These are phyloP conservation scores for Trametes sp. DNA, from an alignment of 1,284 basidiomycete species.

Conservation along the genomic window DNA sequence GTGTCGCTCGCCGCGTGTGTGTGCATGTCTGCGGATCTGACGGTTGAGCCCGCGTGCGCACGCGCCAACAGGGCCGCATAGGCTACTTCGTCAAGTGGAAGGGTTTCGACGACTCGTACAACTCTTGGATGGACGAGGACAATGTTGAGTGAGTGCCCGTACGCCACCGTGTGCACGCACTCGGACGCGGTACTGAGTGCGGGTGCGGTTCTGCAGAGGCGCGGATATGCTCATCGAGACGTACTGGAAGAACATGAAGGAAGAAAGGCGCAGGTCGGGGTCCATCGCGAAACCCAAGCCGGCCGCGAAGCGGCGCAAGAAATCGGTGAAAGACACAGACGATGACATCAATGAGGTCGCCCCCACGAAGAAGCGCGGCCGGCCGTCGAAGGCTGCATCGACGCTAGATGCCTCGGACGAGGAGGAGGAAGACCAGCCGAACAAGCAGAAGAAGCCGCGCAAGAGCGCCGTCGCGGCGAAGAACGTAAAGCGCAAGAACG, in stretches of 20 bases:
- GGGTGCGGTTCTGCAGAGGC: conserved; percentile 51
- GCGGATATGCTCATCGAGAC: conserved; percentile 68
- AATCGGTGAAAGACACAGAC: conserved; percentile 41
- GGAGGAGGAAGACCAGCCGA: conserved; percentile 35
- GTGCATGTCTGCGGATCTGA: conserved; percentile 10
- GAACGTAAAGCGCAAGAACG: conserved; percentile 13
- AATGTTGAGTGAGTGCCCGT: conserved; percentile 70
- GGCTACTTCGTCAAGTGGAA: conserved; percentile 83
- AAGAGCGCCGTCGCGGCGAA: conserved; percentile 43
- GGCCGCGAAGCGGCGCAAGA: conserved; percentile 44
- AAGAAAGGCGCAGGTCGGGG: conserved; percentile 37
- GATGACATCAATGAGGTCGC: conserved; percentile 30
- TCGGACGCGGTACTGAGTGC: conserved; percentile 6
- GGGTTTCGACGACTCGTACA: conserved; percentile 63
- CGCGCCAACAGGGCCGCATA: conserved; percentile 57
- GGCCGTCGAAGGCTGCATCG: conserved; percentile 34
- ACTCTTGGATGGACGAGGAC: conserved; percentile 77
- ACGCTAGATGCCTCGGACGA: conserved; percentile 36
- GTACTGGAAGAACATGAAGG: conserved; percentile 62
- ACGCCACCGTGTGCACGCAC: not conserved
- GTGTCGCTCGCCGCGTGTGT: conserved; percentile 37
- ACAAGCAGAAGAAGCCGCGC: conserved; percentile 46
- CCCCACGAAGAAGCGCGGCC: conserved; percentile 50
- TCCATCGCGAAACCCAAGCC: conserved; percentile 38
- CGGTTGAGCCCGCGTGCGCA: conserved; percentile 38